Evolutionary conservation across 768 basidiomycete species (phyloP), one percentile per base, ranked within the genome.

Genomic region (Amanita phalloides): DNA sequence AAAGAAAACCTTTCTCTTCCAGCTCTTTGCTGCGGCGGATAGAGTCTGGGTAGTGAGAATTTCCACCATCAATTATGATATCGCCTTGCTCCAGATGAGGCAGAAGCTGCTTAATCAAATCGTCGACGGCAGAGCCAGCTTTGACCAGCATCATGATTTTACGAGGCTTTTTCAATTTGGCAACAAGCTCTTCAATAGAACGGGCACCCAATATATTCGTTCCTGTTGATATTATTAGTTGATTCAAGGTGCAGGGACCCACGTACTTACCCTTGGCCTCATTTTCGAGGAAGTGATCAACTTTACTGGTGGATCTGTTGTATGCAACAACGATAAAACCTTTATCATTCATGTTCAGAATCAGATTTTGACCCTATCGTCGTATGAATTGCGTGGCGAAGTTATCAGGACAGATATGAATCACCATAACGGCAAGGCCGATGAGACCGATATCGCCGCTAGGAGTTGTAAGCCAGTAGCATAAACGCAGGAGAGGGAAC

Each of bases 281-380:
- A 68, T 97, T 92, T 56, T 78, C 84, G 55, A 99, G 82, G 81
- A 99, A 99, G 64, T 78, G 65, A 67, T 97, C 94, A 62, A 99
- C 93, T 70, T 99, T 99, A 72, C 81, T 84, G 56, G 84, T 87
- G 39, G 96, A 98, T 61, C 96, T 87, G 79, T 99, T 99, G 74
- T 88, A 99, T 10, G 90, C 92, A 59, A 92, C 86, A 61, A 99
- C 96, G 57, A 74, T 92, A 76, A 93, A 99, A 48, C 96, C 96
- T 72, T 99, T 99, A 78, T 99, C 96, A 69, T 96, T 96, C 90
- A 96, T 97, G 76, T 97, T 96, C 61, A 97, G 75, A 68, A 96
- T 94, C 65, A 96, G 69, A 68, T 95, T 96, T 82, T 95, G 93
- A 63, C 91, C 93, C 91, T 93, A 61, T 26, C 51, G 38, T 49